Evolutionary conservation across 1,284 basidiomycete species (phyloP).

Genomic region (Hemileia vastatrix): DNA sequence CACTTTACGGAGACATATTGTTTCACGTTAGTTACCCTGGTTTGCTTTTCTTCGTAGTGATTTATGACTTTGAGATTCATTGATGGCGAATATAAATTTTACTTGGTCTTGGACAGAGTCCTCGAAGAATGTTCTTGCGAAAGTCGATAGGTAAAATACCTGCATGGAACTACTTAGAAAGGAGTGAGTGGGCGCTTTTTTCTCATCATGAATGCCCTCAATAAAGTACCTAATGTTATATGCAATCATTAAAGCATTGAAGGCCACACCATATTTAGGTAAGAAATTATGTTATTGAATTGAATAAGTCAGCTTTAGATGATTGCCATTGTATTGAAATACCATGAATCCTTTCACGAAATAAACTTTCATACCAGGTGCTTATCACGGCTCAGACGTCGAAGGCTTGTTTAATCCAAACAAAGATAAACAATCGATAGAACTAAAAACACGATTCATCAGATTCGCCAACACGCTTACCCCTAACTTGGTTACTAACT

Average conservation of each 20-base stretch:
- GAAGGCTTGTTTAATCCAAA: conserved; percentile 1
- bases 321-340: no score
- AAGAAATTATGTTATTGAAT: not conserved
- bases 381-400: conserved; percentile 6
- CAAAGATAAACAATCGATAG: not conserved
- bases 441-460: conserved; percentile 14
- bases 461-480: conserved; percentile 9
- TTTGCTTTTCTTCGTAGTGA: no score
- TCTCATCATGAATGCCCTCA: not conserved
- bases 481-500: not conserved
- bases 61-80: no score
- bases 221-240: no score
- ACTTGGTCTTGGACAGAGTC: not conserved
- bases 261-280: not conserved
- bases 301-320: not conserved
- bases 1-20: conserved; percentile 12
- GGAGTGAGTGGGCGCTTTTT: not conserved
- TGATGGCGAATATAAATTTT: not conserved
- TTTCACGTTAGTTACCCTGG: no score
- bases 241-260: not conserved
- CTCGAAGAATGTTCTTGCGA: not conserved
- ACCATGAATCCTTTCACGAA: no score
- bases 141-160: not conserved
- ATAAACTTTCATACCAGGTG: not conserved
- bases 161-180: conserved; percentile 12